Evolutionary conservation across 441 rosid species (phyloP), one percentile per base, ranked within the genome.

Genomic region (Daphne laureola): DNA sequence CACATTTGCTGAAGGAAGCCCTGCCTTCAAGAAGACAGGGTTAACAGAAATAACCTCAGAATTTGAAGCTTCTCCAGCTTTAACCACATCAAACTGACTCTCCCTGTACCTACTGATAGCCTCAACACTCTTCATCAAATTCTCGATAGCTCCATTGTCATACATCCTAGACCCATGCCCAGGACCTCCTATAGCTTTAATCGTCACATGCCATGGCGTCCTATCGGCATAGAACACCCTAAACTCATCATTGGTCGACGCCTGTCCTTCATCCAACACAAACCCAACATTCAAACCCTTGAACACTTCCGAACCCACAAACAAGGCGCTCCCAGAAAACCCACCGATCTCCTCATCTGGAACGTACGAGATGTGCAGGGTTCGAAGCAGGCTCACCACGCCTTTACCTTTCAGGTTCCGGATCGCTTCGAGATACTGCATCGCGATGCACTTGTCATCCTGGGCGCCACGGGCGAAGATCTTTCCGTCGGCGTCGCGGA

Each of bases 341-440:
- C 89, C 98, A 0, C 98, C 95, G 16, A 85, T 83, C 72, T 90
- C 98, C 73, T 91, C 95, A 3, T 91, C 95, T 0, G 96, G 95
- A 0, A 85, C 81, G 14, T 73, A 86, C 0, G 81, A 82, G 43
- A 87, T 48, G 47, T 85, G 90, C 21, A 87, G 44, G 4, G 98
- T 83, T 14, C 93, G 77, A 1, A 59, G 47, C 9, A 94, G 94
- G 38, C 38, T 31, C 12, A 27, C 17, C 51, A 83, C 84, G 14
- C 65, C 63, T n/a, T 55, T 67, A 0, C 63, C 66, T 51, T 76
- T 78, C 62, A 91, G 67, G 26, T 74, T 82, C 46, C 86, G 70
- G 25, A 91, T 79, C 1, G 95, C 82, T 71, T 87, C 96, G 0
- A 91, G 64, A 65, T 87, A 86, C 77, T 91, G 98, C 49, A 87